A percentile compares a stretch with the other conserved stretches of the same genome.
Evolutionary conservation across 2,329 filamentous ascomycete genomes (phyloP).

Genomic region (Aspergillus versicolor): DNA sequence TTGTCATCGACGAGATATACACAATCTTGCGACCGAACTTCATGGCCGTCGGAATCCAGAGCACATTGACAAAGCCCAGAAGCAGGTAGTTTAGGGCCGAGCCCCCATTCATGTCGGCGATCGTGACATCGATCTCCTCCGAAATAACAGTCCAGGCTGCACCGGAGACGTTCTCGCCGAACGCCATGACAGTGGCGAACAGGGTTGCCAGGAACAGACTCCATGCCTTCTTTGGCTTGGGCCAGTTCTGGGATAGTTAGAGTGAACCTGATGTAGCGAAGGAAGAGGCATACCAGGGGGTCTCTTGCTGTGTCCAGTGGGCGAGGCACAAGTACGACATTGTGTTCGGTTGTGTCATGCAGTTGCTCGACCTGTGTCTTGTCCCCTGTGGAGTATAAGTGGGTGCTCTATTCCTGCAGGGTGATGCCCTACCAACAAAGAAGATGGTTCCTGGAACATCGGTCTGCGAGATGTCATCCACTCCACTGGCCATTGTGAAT

Average conservation of each 20-base stretch:
- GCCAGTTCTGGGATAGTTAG: conserved; percentile 29
- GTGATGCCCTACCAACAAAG: conserved; percentile 28
- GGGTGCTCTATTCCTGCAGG: conserved; percentile 12
- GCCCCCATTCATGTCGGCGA: conserved; percentile 44
- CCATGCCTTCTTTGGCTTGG: conserved; percentile 39
- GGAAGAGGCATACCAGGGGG: conserved; percentile 24
- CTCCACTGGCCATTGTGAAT: background rate
- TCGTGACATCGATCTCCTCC: conserved; percentile 36
- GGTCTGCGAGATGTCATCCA: conserved; percentile 17
- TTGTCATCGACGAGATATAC: conserved; percentile 34
- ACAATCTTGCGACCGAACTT: conserved; percentile 36
- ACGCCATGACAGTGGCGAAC: conserved; percentile 43
- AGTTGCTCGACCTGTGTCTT: conserved; percentile 16
- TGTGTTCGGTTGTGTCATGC: conserved; percentile 22
- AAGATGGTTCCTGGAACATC: conserved; percentile 37
- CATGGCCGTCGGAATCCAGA: conserved; percentile 37
- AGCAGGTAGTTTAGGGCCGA: conserved; percentile 44
- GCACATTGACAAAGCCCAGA: conserved; percentile 43
- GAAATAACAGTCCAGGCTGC: conserved; percentile 45
- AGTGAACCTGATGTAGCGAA: background rate
- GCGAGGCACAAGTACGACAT: conserved; percentile 35
- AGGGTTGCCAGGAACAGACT: conserved; percentile 40
- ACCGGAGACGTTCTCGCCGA: conserved; percentile 43
- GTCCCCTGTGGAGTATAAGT: background rate
- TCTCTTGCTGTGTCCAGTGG: conserved; percentile 31